Evolutionary conservation across 2,329 filamentous ascomycete genomes (phyloP), one percentile per base, ranked within the genome.

Genomic region (Cladophialophora chaetospira): DNA sequence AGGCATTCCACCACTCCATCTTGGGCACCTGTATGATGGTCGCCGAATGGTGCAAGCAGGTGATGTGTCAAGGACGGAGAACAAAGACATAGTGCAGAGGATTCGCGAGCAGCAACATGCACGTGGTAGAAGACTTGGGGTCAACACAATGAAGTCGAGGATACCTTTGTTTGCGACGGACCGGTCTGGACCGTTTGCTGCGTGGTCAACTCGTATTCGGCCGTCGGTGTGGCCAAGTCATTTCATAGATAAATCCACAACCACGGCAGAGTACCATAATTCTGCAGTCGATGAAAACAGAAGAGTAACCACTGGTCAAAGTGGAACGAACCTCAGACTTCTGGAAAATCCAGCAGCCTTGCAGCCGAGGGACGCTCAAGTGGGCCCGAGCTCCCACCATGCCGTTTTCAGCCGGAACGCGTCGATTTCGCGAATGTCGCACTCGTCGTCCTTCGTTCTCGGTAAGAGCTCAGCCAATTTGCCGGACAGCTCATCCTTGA

Each of bases 91-190:
- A 15, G 11, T 21, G 44, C 11, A 21, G 36, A 36, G 13, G 25
- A 26, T 36, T 44, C 31, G 52, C 52, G 29, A 21, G 47, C 35
- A 55, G 46, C n/a, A 19, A 26, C 25, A 51, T 15, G 19, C 58
- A 58, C 52, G 55, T 55, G 58, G 47, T 23, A 29, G 26, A 28
- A 55, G 47, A 52, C 31, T 29, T 44, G 36, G 40, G 36, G 13
- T 42, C n/a, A 8, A 13, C 35, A 52, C 48, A 52, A 57, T 49
- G 21, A 23, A 15, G 23, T 19, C 28, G 26, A 51, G 31, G 40
- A 46, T 31, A 23, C 29, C 57, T 55, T 59, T 55, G 52, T 59
- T 31, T 25, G 35, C 23, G 19, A 15, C 17, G 29, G 28, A 26
- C 36, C 38, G 50, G 45, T 52, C 55, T 53, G 43, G 55, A 45